These are phyloP conservation scores for Elsinoe australis DNA, from an alignment of 2,329 filamentous ascomycete genomes.

Conservation along the genomic window DNA sequence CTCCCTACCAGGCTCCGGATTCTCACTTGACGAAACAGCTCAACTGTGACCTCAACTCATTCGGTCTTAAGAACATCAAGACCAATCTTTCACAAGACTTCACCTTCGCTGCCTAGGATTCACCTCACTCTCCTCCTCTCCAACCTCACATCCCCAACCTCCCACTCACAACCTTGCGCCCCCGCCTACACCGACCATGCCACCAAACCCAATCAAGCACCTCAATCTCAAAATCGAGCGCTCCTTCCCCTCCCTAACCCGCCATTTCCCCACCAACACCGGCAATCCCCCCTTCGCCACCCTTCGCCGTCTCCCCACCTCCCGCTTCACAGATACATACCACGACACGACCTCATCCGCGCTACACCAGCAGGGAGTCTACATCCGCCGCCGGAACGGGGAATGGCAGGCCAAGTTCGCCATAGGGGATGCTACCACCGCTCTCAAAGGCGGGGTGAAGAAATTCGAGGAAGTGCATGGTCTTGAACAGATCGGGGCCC, in stretches of 20 bases:
- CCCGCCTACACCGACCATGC: too few relatives aligned
- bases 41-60: too few relatives aligned
- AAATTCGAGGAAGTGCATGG: constrained; percentile 1
- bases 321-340: constrained; percentile 21
- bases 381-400: constrained; percentile 19
- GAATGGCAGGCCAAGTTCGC: constrained; percentile 1
- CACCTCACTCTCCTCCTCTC: too few relatives aligned
- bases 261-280: constrained; percentile 2
- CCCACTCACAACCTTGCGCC: neutral
- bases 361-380: constrained; percentile 19
- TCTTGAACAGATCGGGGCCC: neutral
- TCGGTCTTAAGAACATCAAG: too few relatives aligned
- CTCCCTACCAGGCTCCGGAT: too few relatives aligned
- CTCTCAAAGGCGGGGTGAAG: neutral
- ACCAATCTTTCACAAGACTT: too few relatives aligned
- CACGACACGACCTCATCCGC: constrained; percentile 18
- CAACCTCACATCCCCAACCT: too few relatives aligned
- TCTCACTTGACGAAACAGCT: too few relatives aligned
- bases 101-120: too few relatives aligned
- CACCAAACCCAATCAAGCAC: constrained; percentile 9
- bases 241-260: constrained; percentile 20
- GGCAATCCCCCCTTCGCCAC: neutral
- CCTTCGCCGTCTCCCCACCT: constrained; percentile 3
- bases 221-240: constrained; percentile 22
- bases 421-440: neutral